Evolutionary conservation across 2,329 filamentous ascomycete species (phyloP).

Genomic region (Trichoderma oligosporum): DNA sequence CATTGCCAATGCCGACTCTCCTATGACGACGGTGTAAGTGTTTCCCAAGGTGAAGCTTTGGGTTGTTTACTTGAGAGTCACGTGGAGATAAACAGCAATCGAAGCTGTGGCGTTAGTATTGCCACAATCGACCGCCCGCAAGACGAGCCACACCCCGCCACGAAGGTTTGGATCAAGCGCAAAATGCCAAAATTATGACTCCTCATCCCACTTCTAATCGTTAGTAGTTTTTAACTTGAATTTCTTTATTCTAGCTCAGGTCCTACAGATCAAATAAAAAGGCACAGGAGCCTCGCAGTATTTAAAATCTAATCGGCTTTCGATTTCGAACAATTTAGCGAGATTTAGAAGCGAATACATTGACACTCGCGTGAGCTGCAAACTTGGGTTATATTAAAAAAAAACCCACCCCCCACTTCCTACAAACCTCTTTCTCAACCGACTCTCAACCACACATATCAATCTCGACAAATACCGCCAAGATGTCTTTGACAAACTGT

Average conservation of each 20-base stretch:
- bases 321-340: not conserved
- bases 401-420: conserved; percentile 32
- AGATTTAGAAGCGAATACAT: not conserved
- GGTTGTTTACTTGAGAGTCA: conserved; percentile 39
- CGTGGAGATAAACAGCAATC: conserved; percentile 31
- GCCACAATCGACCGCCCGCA: not conserved
- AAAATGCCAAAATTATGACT: conserved; percentile 47
- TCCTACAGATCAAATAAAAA: not conserved
- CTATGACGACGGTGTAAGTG: conserved; percentile 19
- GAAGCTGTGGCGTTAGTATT: conserved; percentile 6
- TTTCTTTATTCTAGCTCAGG: not conserved
- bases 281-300: not conserved
- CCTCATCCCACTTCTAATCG: conserved; percentile 26
- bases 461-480: conserved; percentile 45
- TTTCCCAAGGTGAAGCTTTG: conserved; percentile 24
- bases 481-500: conserved; percentile 92
- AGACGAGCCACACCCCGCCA: conserved; percentile 38
- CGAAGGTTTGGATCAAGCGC: conserved; percentile 36
- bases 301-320: not conserved
- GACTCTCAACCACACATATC: conserved; percentile 6
- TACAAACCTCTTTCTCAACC: conserved; percentile 22
- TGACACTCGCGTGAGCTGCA: conserved; percentile 11
- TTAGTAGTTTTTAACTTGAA: not conserved
- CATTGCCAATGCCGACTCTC: conserved; percentile 31
- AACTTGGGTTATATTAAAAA: conserved; percentile 10